Evolutionary conservation across 2,329 filamentous ascomycete species (phyloP).

Genomic region (Graphilbum sp.): DNA sequence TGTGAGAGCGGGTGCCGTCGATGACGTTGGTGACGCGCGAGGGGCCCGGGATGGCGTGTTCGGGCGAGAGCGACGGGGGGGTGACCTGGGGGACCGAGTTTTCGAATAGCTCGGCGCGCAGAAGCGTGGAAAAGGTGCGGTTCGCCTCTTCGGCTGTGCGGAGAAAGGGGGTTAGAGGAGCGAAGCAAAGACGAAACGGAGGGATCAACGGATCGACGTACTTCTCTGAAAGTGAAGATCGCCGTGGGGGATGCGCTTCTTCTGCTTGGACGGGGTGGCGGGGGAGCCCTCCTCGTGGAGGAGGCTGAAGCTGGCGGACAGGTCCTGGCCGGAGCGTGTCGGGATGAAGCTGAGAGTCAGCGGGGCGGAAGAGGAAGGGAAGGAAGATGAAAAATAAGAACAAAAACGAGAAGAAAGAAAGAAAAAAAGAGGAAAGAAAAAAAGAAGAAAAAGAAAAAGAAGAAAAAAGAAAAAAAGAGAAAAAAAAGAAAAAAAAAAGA

Average conservation of each 20-base stretch:
- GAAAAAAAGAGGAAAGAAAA: background rate
- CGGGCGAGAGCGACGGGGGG: constrained; percentile 43
- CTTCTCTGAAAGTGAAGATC: constrained; percentile 91
- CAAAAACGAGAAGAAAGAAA: background rate
- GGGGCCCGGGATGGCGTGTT: constrained; percentile 31
- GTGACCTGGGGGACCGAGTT: constrained; percentile 70
- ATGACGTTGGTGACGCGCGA: constrained; percentile 37
- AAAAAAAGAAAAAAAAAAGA: background rate
- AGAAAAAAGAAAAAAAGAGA: background rate
- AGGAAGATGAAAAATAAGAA: background rate
- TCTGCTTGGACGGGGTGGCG: constrained; percentile 71
- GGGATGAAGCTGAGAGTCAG: constrained; percentile 63
- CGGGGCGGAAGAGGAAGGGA: background rate
- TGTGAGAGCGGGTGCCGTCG: constrained; percentile 59
- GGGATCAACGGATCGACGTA: constrained; percentile 24
- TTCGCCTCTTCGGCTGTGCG: constrained; percentile 75
- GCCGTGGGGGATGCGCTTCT: constrained; percentile 71
- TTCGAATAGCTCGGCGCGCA: constrained; percentile 88
- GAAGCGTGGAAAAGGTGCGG: constrained; percentile 70
- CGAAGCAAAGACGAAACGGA: background rate
- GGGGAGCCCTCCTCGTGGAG: constrained; percentile 88
- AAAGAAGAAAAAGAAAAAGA: background rate
- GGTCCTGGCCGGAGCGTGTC: constrained; percentile 79
- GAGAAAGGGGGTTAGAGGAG: background rate
- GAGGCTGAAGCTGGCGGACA: constrained; percentile 83